Evolutionary conservation across 352 stramenopile species (phyloP).

Genomic region (Globisporangium abappressorium): DNA sequence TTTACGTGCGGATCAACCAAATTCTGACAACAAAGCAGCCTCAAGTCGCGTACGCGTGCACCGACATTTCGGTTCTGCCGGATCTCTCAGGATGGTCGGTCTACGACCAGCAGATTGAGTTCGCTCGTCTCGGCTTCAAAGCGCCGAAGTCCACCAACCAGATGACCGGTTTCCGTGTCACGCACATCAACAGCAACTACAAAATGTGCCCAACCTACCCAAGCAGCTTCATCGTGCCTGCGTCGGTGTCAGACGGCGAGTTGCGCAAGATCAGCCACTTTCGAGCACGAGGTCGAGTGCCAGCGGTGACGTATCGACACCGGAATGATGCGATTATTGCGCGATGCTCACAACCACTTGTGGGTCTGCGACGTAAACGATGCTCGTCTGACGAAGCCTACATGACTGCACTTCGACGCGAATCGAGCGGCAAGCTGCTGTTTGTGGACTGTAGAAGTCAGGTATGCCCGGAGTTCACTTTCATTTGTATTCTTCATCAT

Average conservation of each 20-base stretch:
- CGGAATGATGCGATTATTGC: constrained; percentile 91
- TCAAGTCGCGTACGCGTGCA: constrained; percentile 51
- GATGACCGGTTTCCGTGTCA: constrained; percentile 60
- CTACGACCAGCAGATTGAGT: constrained; percentile 58
- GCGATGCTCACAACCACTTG: constrained; percentile 91
- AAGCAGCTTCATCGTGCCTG: constrained; percentile 86
- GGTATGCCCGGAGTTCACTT: constrained; percentile 15
- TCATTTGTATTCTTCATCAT: neutral
- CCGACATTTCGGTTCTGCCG: constrained; percentile 27
- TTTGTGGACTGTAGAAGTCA: constrained; percentile 85
- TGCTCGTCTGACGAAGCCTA: constrained; percentile 90
- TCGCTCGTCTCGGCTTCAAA: constrained; percentile 55
- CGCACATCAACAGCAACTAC: constrained; percentile 71
- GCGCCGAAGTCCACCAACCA: constrained; percentile 31
- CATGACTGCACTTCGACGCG: constrained; percentile 50
- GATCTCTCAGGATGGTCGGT: constrained; percentile 53
- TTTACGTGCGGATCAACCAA: constrained; percentile 70
- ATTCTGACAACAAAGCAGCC: constrained; percentile 46
- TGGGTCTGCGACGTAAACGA: constrained; percentile 92
- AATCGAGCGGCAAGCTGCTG: constrained; percentile 60
- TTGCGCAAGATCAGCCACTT: constrained; percentile 88
- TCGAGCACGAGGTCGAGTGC: constrained; percentile 90
- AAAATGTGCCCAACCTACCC: constrained; percentile 85
- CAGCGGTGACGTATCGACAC: constrained; percentile 90
- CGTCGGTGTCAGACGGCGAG: constrained; percentile 89